Evolutionary conservation across 1,284 basidiomycete genomes (phyloP).

Genomic region (Papiliotrema terrestris): DNA sequence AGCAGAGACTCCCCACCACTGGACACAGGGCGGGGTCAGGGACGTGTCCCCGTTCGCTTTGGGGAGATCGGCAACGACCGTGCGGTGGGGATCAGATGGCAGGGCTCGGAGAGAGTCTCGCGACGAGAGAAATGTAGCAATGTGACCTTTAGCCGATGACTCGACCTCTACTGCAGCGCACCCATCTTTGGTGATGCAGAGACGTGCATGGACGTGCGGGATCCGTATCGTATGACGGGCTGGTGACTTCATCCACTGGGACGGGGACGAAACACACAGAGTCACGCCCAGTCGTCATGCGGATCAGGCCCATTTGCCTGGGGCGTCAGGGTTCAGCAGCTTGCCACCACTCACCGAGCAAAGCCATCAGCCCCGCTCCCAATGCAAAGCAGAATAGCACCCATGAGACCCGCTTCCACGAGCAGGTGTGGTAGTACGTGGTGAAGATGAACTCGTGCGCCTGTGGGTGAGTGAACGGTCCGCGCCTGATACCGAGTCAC

Average conservation of each 20-base stretch:
- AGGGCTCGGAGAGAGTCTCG: not conserved
- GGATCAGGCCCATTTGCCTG: no score
- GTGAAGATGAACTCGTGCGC: constrained; percentile 48
- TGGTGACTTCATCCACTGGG: no score
- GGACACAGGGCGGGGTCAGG: no score
- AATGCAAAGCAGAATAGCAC: constrained; percentile 39
- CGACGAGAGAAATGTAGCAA: not conserved
- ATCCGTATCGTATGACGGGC: no score
- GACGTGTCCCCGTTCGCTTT: no score
- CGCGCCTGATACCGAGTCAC: not conserved
- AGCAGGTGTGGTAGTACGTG: constrained; percentile 38
- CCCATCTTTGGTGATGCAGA: not conserved
- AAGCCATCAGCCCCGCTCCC: constrained; percentile 51
- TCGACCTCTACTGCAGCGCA: not conserved
- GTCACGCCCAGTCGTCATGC: no score
- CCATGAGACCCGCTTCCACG: constrained; percentile 27
- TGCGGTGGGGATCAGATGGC: no score
- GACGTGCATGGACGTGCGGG: not conserved
- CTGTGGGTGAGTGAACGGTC: constrained; percentile 31
- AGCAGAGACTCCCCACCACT: not conserved
- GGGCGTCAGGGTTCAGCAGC: no score
- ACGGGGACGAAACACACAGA: no score
- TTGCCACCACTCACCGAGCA: constrained; percentile 19
- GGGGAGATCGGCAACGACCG: no score
- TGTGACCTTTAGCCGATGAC: not conserved